Percentiles rank a stretch among this genome's conserved stretches.
phyloP scores from a whole-genome alignment of 208 protist species.

The Eutreptiella sp. region DNA sequence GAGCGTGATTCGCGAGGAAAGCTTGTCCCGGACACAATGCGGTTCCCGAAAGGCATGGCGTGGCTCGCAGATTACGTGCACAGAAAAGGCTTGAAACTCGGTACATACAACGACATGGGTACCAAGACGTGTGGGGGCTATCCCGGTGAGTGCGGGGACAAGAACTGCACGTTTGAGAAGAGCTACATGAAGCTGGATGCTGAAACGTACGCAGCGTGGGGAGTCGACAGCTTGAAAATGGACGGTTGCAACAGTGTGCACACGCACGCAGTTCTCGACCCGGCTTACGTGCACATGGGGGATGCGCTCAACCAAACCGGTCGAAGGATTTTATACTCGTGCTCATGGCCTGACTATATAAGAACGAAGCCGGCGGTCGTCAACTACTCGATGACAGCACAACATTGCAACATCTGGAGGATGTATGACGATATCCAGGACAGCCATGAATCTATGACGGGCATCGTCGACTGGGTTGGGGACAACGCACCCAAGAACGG shows the following conservation, averaged over 20 bases:
- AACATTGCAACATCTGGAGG: too few species aligned
- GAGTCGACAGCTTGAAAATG: conserved; percentile 41
- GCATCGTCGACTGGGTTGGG: neutral
- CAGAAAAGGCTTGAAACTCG: conserved; percentile 43
- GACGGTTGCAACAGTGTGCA: conserved; percentile 29
- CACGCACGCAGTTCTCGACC: too few species aligned
- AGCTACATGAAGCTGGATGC: conserved; percentile 37
- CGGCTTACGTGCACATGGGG: too few species aligned
- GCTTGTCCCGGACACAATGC: conserved; percentile 31
- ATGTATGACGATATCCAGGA: too few species aligned
- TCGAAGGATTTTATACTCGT: too few species aligned
- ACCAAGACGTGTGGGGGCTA: conserved; percentile 21
- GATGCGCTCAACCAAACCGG: too few species aligned
- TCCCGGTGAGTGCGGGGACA: too few species aligned
- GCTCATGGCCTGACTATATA: too few species aligned
- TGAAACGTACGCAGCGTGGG: conserved; percentile 37
- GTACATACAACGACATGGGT: conserved; percentile 37
- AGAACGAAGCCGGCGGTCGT: too few species aligned
- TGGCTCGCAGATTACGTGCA: conserved; percentile 38
- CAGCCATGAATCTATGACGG: conserved; percentile 4
- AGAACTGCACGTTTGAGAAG: too few species aligned
- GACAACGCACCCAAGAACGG: neutral
- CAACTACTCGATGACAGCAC: too few species aligned
- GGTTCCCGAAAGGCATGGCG: conserved; percentile 40
- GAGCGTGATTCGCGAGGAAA: neutral